Evolutionary conservation across 495 filamentous ascomycete genomes (phyloP), one percentile per base, ranked within the genome.

Genomic region (Aspergillus sclerotioniger): DNA sequence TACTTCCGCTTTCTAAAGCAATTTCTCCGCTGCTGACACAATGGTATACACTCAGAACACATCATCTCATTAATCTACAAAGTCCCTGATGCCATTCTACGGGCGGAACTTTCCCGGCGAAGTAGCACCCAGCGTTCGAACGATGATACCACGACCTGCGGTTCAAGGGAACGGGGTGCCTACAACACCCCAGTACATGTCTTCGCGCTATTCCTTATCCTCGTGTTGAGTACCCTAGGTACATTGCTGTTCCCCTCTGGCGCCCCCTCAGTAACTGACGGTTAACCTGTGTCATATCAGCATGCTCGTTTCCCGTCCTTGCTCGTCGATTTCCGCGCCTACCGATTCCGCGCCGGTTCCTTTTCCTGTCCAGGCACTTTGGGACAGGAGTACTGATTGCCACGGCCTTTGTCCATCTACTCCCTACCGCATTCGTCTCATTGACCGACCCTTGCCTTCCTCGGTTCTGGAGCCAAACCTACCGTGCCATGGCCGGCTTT

Each of bases 361-460:
- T 92, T 60, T 91, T 91, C 71, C 69, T 89, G 46, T 90, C 87
- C 29, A 87, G 89, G 51, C 89, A 93, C 71, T 92, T 95, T 62
- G 90, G 90, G 37, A 94, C 90, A 6, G 90, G 90, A 20, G 90
- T 95, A 8, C 74, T 95, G 31, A 89, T 94, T 59, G 90, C 90
- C 17, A 92, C 90, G n/a, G 90, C 90, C 44, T 95, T 95, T 66
- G 90, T 94, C 25, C 90, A 94, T 70, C 69, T 86, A 43, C 87
- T 95, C 5, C 90, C 90, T 10, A 93, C 89, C 3, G 90, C 90
- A 32, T 93, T 93, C 67, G 71, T 81, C 39, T 93, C 90, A 8
- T 77, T 95, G 32, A 90, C 87, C 19, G 87, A 93, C 63, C 84
- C 87, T 46, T 95, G 90, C 67, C 85, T 95, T 1, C 89, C 90